These are phyloP conservation scores for Starmerella roubikii DNA, from an alignment of 805 yeast species.

Conservation along the genomic window DNA sequence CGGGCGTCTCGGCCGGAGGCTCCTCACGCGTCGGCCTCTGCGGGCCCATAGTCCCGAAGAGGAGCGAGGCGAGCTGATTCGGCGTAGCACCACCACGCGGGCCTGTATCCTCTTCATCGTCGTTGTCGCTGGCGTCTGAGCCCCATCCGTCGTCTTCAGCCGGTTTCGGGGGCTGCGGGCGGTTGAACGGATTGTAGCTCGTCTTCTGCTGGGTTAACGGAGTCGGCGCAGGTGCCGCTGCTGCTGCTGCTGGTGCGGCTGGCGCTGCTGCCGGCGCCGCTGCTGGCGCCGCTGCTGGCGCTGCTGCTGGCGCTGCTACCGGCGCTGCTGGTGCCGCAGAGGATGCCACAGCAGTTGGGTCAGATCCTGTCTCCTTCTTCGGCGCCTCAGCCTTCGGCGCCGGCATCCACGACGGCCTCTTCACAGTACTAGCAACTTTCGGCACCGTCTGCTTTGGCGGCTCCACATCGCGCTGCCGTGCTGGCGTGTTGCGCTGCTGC, in stretches of 20 bases:
- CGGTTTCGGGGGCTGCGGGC: conserved; percentile 12
- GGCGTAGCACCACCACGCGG: conserved; percentile 28
- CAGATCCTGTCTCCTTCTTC: not conserved
- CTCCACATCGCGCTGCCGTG: conserved; percentile 3
- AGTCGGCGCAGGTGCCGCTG: conserved; percentile 7
- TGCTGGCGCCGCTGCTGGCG: conserved; percentile 8
- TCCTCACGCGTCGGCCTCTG: conserved; percentile 18
- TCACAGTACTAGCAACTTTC: conserved; percentile 14
- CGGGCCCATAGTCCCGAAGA: conserved; percentile 32
- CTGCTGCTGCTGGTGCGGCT: conserved; percentile 8
- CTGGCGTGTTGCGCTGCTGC: not conserved
- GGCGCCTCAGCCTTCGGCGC: not conserved
- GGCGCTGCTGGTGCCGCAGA: not conserved
- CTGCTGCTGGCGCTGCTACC: not conserved
- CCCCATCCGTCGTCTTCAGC: conserved; percentile 24
- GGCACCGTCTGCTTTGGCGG: conserved; percentile 9
- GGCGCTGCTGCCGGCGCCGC: conserved; percentile 7
- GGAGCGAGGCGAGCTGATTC: conserved; percentile 30
- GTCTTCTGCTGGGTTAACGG: conserved; percentile 6
- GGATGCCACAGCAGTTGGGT: not conserved
- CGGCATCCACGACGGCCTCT: conserved; percentile 18
- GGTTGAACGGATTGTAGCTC: conserved; percentile 13
- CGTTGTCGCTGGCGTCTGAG: conserved; percentile 23
- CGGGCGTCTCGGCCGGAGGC: conserved; percentile 3
- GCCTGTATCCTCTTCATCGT: conserved; percentile 20